These are phyloP conservation scores for Calonectria henricotiae DNA, from an alignment of 2,329 filamentous ascomycete genomes.

Conservation along the genomic window DNA sequence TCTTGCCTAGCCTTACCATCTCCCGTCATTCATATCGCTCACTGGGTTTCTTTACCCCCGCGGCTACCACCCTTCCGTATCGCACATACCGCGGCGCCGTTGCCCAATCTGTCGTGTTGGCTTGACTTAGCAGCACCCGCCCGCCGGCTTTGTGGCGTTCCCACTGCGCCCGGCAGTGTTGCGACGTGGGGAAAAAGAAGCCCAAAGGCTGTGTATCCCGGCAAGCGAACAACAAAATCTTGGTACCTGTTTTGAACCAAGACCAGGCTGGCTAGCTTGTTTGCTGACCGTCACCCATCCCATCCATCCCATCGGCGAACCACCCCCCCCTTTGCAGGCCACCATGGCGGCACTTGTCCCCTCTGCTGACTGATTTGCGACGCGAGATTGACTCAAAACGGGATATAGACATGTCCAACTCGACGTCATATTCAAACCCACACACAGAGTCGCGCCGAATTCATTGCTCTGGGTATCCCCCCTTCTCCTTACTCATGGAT, in stretches of 20 bases:
- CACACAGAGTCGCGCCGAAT: constrained; percentile 7
- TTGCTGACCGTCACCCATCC: constrained; percentile 22
- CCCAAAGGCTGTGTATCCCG: constrained; percentile 13
- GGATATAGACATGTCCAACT: not conserved
- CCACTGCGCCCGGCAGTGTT: constrained; percentile 15
- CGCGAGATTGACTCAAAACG: constrained; percentile 11
- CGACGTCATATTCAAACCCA: constrained; percentile 20
- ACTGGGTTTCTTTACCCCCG: not conserved
- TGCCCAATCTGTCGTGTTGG: constrained; percentile 1
- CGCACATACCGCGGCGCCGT: constrained; percentile 1
- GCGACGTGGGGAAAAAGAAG: constrained; percentile 30
- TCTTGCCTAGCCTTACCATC: constrained; percentile 1
- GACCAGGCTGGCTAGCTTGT: constrained; percentile 14
- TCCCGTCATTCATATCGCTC: not conserved
- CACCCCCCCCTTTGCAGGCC: constrained; percentile 16
- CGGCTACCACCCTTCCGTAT: constrained; percentile 14
- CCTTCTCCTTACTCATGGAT: not conserved
- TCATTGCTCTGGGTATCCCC: not conserved
- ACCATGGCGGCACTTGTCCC: constrained; percentile 19
- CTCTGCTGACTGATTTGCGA: constrained; percentile 9
- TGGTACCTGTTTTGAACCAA: constrained; percentile 31
- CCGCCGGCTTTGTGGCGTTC: not conserved
- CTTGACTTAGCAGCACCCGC: not conserved
- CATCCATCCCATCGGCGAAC: constrained; percentile 31
- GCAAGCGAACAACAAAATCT: constrained; percentile 14